Evolutionary conservation across 345 rosid species (phyloP).

Genomic region (Turritis glabra): DNA sequence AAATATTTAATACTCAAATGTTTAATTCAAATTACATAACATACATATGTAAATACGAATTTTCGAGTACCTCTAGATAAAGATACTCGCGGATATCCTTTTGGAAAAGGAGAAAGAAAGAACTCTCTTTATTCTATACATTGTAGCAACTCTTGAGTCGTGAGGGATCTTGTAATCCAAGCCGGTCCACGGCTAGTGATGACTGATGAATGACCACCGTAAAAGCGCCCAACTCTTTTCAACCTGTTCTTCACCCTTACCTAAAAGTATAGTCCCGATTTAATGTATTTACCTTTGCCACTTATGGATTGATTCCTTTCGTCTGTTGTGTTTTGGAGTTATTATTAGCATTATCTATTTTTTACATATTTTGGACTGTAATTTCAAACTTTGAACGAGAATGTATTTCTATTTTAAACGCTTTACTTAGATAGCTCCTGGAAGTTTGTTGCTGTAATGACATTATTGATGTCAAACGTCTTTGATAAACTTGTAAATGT

Average conservation of each 20-base stretch:
- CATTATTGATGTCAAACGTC: background rate
- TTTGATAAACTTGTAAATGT: background rate
- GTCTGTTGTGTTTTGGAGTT: slow-evolving; percentile 37
- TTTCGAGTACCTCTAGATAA: too few species aligned
- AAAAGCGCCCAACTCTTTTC: slow-evolving; percentile 9
- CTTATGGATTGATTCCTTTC: slow-evolving; percentile 30
- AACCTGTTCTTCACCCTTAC: slow-evolving; percentile 4
- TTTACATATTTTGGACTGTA: background rate
- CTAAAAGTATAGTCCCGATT: background rate
- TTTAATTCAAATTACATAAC: too few species aligned
- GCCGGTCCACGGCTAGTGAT: slow-evolving; percentile 8
- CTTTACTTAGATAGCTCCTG: slow-evolving; percentile 4
- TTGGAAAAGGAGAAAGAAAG: too few species aligned
- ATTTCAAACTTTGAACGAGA: background rate
- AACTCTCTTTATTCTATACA: background rate
- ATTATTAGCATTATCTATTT: slow-evolving; percentile 3
- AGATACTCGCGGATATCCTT: too few species aligned
- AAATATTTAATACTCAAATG: too few species aligned
- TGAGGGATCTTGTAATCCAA: slow-evolving; percentile 3
- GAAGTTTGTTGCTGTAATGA: background rate
- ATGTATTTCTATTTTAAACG: background rate
- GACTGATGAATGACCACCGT: slow-evolving; percentile 10
- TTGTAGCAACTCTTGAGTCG: background rate
- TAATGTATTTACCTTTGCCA: slow-evolving; percentile 10
- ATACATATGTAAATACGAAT: too few species aligned